Conservation (phyloP, 2,329 filamentous ascomycete genomes). For the Endocalyx cinctus region DNA sequence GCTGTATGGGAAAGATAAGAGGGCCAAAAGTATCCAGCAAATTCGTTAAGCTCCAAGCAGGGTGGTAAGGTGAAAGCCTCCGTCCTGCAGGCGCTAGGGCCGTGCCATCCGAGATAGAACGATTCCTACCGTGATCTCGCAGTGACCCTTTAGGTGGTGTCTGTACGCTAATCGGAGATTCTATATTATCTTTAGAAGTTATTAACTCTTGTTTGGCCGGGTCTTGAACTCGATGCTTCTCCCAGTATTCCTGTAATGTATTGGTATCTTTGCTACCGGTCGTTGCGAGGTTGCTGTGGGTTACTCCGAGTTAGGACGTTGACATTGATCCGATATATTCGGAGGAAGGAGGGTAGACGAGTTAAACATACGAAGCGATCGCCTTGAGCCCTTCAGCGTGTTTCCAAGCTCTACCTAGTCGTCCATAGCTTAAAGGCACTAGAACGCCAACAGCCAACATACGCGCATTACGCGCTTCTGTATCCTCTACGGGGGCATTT, state of each 20-base stretch:
- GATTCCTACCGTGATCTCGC: slow-evolving; percentile 46
- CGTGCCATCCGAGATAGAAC: slow-evolving; percentile 59
- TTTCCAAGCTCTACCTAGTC: slow-evolving; percentile 83
- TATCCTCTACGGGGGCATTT: slow-evolving; percentile 73
- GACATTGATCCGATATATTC: background rate
- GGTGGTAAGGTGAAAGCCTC: slow-evolving; percentile 72
- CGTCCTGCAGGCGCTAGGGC: slow-evolving; percentile 57
- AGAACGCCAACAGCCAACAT: slow-evolving; percentile 91
- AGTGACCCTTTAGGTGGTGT: slow-evolving; percentile 22
- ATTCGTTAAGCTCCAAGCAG: slow-evolving; percentile 74
- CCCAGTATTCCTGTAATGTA: slow-evolving; percentile 77
- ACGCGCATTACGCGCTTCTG: slow-evolving; percentile 74
- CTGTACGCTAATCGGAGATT: slow-evolving; percentile 48
- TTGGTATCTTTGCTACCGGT: slow-evolving; percentile 59
- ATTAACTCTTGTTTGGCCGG: slow-evolving; percentile 30
- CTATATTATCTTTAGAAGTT: slow-evolving; percentile 40
- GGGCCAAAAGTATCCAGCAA: slow-evolving; percentile 84
- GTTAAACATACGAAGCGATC: slow-evolving; percentile 59
- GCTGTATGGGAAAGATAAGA: slow-evolving; percentile 84
- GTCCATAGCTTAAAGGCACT: slow-evolving; percentile 79
- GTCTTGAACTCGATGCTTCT: slow-evolving; percentile 46
- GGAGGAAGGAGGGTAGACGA: background rate
- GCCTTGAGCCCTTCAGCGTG: slow-evolving; percentile 73
- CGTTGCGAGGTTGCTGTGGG: slow-evolving; percentile 53
- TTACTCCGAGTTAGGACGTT: slow-evolving; percentile 6